Evolutionary conservation across 176 grass and related monocot species (phyloP).

Genomic region (Aegilops longissima): DNA sequence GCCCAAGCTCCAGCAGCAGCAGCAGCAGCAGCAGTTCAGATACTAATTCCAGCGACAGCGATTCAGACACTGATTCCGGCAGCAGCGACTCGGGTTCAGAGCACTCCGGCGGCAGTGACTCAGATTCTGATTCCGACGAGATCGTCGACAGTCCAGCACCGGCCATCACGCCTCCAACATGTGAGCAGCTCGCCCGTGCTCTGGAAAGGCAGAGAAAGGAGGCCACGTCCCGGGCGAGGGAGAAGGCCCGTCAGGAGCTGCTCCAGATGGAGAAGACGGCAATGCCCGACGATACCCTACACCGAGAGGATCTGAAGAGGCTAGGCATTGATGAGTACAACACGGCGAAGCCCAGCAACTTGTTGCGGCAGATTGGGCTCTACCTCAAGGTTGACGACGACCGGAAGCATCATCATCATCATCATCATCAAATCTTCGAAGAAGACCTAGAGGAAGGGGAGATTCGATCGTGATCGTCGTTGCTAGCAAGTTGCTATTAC

Average conservation of each 20-base stretch:
- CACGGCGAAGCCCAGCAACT: background rate
- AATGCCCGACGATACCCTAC: background rate
- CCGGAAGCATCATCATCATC: background rate
- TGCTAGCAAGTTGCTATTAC: background rate
- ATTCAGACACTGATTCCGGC: too few species aligned
- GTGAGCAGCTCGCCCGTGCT: background rate
- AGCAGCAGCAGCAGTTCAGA: background rate
- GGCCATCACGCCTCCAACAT: background rate
- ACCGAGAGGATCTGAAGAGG: background rate
- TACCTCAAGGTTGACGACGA: background rate
- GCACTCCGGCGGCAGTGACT: too few species aligned
- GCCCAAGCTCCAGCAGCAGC: background rate
- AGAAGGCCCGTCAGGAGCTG: background rate
- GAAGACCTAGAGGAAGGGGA: background rate
- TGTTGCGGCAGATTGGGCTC: background rate
- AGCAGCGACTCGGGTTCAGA: background rate
- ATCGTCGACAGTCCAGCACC: background rate
- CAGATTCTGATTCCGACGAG: background rate
- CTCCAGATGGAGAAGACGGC: background rate
- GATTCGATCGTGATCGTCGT: background rate
- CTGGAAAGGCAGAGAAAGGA: background rate
- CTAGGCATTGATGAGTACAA: background rate
- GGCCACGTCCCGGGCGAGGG: background rate
- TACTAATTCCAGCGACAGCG: background rate
- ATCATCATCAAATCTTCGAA: background rate